phyloP scores from a whole-genome alignment of 768 basidiomycete genomes.

The Sporobolomyces roseus region DNA sequence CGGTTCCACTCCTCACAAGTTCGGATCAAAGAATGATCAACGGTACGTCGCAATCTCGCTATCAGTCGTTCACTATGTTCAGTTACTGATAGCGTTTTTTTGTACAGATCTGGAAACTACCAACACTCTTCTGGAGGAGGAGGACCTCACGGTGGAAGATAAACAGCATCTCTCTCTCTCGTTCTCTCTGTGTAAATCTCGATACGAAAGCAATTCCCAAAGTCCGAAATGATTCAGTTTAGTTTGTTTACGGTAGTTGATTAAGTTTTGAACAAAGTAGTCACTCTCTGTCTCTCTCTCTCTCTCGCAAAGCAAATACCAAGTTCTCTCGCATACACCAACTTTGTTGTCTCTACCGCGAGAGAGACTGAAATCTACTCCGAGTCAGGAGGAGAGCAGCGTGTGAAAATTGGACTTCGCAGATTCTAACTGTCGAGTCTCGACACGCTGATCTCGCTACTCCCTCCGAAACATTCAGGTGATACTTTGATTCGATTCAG shows the following conservation, averaged over 20 bases:
- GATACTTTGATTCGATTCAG: conserved; percentile 15
- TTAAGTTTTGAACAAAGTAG: too few species aligned
- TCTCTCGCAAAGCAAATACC: conserved; percentile 1
- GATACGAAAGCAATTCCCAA: too few species aligned
- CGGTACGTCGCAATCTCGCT: neutral
- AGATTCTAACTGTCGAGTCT: too few species aligned
- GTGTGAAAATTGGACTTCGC: too few species aligned
- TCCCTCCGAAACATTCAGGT: neutral
- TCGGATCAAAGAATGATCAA: conserved; percentile 21
- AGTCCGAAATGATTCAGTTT: too few species aligned
- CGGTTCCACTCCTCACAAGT: conserved; percentile 14
- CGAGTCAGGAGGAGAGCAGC: too few species aligned
- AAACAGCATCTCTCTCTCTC: neutral
- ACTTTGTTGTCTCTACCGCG: too few species aligned
- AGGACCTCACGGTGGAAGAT: conserved; percentile 10
- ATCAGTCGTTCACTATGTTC: neutral
- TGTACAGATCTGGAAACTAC: conserved; percentile 15
- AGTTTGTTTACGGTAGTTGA: too few species aligned
- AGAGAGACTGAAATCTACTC: too few species aligned
- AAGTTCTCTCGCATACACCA: too few species aligned
- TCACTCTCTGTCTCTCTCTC: too few species aligned
- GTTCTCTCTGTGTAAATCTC: neutral
- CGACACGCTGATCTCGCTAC: too few species aligned
- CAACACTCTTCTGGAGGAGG: conserved; percentile 1
- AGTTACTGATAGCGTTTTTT: neutral